Evolutionary conservation across 768 basidiomycete species (phyloP), one percentile per base, ranked within the genome.

Genomic region (Mycena rebaudengoi): DNA sequence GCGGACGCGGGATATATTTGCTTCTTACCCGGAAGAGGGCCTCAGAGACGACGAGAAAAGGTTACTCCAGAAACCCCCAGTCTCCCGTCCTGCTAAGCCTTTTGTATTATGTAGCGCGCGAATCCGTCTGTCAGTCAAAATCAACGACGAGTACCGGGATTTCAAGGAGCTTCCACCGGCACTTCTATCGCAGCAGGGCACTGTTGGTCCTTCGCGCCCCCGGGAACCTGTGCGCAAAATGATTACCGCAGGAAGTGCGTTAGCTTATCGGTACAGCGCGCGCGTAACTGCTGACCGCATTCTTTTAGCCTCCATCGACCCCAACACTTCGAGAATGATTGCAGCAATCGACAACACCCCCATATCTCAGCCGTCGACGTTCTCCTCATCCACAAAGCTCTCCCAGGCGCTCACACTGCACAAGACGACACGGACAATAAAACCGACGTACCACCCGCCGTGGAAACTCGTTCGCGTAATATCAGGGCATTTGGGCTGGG

Each of bases 401-500:
- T 92, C 95, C n/a, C 89, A 95, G 70, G 95, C 96, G 0, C 88
- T 99, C 50, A 88, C 90, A 52, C 85, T 95, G 18, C 95, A 97
- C 79, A 98, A 98, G 79, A 96, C 96, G 30, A 93, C 91, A 4
- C 88, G 96, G 32, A 95, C 92, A 8, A 87, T 98, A 72, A 98
- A 98, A 76, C 98, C 98, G 7, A 93, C 91, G 13, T 99, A 95
- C 73, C 98, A 99, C 70, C 87, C 98, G 7, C 92, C 89, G 66
- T 99, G 97, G 98, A 98, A 98, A 76, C 89, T 99, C 50, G 83
- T 90, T 65, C 91, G 97, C 49, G 98, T 99, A 69, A 98, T 99
- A 61, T 98, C 96, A 1, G 98, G 98, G 0, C 97, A 99, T 78
- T 77, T 99, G 64, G 98, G 98, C 11, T 99, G 98, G 98, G 97